A percentile compares a stretch with the other conserved stretches of the same genome.
Evolutionary conservation across 805 yeast species (phyloP).

Genomic region (Ogataea glucozyma): DNA sequence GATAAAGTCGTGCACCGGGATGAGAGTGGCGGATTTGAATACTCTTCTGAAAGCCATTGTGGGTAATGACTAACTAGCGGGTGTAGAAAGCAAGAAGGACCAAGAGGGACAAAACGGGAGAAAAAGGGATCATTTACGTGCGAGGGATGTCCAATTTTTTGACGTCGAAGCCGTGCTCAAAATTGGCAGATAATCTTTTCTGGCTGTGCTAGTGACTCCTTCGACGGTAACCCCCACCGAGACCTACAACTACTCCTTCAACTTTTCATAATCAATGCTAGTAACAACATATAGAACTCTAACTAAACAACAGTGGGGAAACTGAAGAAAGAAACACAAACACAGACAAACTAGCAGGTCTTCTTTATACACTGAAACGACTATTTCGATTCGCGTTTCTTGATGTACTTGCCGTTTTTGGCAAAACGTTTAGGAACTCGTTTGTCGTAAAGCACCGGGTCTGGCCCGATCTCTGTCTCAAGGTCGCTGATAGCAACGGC

Average conservation of each 20-base stretch:
- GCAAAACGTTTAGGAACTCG: slow-evolving; percentile 22
- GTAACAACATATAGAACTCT: not conserved
- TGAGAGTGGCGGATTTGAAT: slow-evolving; percentile 17
- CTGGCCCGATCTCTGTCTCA: slow-evolving; percentile 9
- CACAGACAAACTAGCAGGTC: not conserved
- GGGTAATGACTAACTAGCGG: not conserved
- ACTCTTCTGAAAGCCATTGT: slow-evolving; percentile 14
- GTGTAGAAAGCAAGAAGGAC: not conserved
- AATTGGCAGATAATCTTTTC: too few species aligned
- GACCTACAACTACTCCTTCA: not conserved
- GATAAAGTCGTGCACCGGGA: slow-evolving; percentile 18
- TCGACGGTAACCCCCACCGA: too few species aligned
- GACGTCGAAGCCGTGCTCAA: not conserved
- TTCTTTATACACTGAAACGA: not conserved
- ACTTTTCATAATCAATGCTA: not conserved
- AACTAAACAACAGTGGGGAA: not conserved
- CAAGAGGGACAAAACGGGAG: not conserved
- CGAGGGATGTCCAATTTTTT: not conserved
- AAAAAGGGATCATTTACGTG: not conserved
- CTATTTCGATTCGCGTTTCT: slow-evolving; percentile 14
- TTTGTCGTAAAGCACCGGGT: slow-evolving; percentile 7
- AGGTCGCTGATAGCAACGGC: slow-evolving; percentile 7
- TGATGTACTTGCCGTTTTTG: slow-evolving; percentile 22
- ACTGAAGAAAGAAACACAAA: not conserved
- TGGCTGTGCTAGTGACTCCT: too few species aligned